A percentile compares a stretch with the other conserved stretches of the same genome.
These are phyloP conservation scores for Zopfia rhizophila DNA, from an alignment of 2,329 filamentous ascomycete genomes.

Conservation along the genomic window DNA sequence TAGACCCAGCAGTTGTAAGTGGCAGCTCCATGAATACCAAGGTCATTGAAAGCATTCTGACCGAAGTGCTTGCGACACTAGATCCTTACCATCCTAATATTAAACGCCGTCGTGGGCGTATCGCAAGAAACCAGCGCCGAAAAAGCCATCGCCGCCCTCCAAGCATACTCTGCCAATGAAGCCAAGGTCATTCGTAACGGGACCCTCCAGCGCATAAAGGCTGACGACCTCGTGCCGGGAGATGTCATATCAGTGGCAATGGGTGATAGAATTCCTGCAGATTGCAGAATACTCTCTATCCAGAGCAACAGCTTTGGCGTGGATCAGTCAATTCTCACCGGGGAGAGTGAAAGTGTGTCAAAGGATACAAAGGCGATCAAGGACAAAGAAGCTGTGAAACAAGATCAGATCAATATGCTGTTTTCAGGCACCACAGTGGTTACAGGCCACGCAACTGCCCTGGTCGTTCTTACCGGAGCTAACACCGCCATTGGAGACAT, in stretches of 20 bases:
- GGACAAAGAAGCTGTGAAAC: constrained; percentile 89
- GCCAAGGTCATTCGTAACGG: constrained; percentile 93
- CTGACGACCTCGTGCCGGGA: constrained; percentile 96
- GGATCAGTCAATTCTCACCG: constrained; percentile 96
- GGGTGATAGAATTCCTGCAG: constrained; percentile 92
- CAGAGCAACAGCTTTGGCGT: constrained; percentile 98
- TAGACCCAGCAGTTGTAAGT: constrained; percentile 92
- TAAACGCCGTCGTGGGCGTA: constrained; percentile 97
- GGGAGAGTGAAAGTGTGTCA: constrained; percentile 95
- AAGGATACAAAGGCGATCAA: constrained; percentile 78
- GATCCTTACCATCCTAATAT: constrained; percentile 96
- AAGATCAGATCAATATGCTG: constrained; percentile 97
- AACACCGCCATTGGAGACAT: constrained; percentile 98
- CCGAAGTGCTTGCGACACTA: constrained; percentile 50
- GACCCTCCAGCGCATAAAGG: constrained; percentile 82
- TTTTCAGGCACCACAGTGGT: constrained; percentile 99
- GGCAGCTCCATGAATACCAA: not conserved
- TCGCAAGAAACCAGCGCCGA: constrained; percentile 99
- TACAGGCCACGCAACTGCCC: constrained; percentile 87
- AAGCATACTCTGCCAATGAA: constrained; percentile 99
- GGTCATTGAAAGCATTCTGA: constrained; percentile 21
- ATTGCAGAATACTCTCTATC: constrained; percentile 88
- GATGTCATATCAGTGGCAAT: constrained; percentile 90
- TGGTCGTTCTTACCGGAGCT: constrained; percentile 89
- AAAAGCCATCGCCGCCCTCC: constrained; percentile 96